Evolutionary conservation across 75 land plant genomes (phyloP).

Genomic region (Gnetum montanum): DNA sequence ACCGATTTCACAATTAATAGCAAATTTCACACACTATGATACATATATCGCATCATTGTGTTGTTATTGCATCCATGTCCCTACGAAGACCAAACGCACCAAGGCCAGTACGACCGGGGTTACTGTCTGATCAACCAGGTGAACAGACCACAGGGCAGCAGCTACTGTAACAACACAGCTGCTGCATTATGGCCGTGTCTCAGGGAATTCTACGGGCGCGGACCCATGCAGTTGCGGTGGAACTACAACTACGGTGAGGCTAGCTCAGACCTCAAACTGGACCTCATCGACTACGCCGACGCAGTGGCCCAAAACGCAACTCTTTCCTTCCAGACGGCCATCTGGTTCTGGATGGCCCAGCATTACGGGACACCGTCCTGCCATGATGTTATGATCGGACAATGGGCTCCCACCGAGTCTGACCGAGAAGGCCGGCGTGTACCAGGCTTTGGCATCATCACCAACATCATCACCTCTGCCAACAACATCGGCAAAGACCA

Average conservation of each 20-base stretch:
- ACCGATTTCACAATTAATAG: no score
- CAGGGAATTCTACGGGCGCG: slow-evolving; percentile 48
- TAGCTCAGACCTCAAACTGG: slow-evolving; percentile 14
- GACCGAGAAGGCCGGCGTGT: slow-evolving; percentile 28
- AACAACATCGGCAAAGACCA: slow-evolving; percentile 41
- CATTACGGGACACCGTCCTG: slow-evolving; percentile 60
- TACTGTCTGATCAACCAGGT: no score
- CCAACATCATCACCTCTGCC: slow-evolving; percentile 64
- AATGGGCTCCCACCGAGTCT: slow-evolving; percentile 30
- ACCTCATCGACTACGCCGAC: slow-evolving; percentile 38
- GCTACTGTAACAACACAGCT: no score
- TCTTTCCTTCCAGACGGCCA: slow-evolving; percentile 43
- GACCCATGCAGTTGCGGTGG: slow-evolving; percentile 52
- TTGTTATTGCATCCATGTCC: no score
- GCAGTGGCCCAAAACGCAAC: slow-evolving; percentile 30
- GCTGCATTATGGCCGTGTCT: no score
- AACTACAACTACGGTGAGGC: slow-evolving; percentile 60
- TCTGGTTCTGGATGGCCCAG: no score
- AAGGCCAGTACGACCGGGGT: no score
- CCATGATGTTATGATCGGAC: slow-evolving; percentile 46
- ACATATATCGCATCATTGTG: no score
- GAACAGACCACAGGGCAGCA: no score
- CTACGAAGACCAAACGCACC: no score
- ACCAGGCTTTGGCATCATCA: slow-evolving; percentile 56
- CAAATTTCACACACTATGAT: no score